A percentile compares a stretch with the other conserved stretches of the same genome.
phyloP scores from a whole-genome alignment of 108 stramenopile species.

The Cyclotella atomus region DNA sequence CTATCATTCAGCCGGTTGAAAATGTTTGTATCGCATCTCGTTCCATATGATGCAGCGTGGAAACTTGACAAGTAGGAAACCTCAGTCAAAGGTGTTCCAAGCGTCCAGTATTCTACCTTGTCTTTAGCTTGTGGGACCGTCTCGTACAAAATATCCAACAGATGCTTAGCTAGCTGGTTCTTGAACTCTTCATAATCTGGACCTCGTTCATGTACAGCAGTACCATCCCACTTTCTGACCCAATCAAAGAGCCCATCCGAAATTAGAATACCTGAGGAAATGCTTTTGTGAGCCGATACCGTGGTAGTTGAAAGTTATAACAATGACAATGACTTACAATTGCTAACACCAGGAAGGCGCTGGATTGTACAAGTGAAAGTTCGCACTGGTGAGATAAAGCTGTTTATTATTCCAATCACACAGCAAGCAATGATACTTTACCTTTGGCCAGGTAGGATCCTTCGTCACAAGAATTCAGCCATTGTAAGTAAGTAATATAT shows the following conservation, averaged over 20 bases:
- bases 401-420: neutral
- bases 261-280: conserved; percentile 50
- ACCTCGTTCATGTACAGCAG: conserved; percentile 35
- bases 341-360: conserved; percentile 54
- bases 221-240: conserved; percentile 54
- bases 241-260: conserved; percentile 58
- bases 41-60: conserved; percentile 56
- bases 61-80: conserved; percentile 50
- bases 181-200: conserved; percentile 60
- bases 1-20: conserved; percentile 50
- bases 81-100: conserved; percentile 61
- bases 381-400: neutral
- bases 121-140: conserved; percentile 55
- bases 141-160: conserved; percentile 61
- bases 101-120: conserved; percentile 50
- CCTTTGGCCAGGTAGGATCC: conserved; percentile 36
- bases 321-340: conserved; percentile 1
- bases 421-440: too few species aligned
- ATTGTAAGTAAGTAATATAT: too few species aligned
- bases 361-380: neutral
- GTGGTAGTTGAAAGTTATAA: neutral
- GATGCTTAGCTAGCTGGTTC: conserved; percentile 49
- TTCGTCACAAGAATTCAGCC: too few species aligned
- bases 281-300: neutral
- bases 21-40: conserved; percentile 54